Evolutionary conservation across 257 asterid genomes (phyloP).

Genomic region (Phtheirospermum japonicum): DNA sequence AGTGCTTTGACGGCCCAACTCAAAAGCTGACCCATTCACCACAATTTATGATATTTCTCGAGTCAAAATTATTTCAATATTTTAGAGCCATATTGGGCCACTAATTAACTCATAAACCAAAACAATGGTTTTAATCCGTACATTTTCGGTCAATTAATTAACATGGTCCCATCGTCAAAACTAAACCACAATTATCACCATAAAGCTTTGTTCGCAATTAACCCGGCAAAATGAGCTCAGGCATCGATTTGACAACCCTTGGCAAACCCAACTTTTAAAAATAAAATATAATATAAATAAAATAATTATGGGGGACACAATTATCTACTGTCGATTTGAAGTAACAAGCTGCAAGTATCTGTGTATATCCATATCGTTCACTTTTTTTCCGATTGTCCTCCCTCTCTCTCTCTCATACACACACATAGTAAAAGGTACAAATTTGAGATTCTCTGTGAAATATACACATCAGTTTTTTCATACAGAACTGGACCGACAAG

Average conservation of each 20-base stretch:
- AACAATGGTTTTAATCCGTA: conserved; percentile 32
- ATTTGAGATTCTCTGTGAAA: too few relatives aligned
- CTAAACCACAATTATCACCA: too few relatives aligned
- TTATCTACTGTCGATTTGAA: conserved; percentile 13
- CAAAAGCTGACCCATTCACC: conserved; percentile 21
- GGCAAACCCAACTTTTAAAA: too few relatives aligned
- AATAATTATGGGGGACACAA: conserved; percentile 14
- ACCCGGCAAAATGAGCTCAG: conserved; percentile 28
- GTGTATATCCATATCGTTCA: too few relatives aligned
- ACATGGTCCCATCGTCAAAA: conserved; percentile 21
- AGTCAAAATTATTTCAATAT: conserved; percentile 27
- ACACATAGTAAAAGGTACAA: too few relatives aligned
- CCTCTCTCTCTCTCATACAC: too few relatives aligned
- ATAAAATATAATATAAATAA: too few relatives aligned
- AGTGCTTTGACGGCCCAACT: conserved; percentile 40
- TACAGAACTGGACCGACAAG: too few relatives aligned
- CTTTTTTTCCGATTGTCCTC: too few relatives aligned
- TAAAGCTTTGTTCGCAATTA: conserved; percentile 19
- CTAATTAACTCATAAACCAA: conserved; percentile 10
- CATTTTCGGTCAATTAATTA: conserved; percentile 25
- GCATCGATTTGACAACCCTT: too few relatives aligned
- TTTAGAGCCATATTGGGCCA: conserved; percentile 19
- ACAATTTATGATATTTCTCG: background rate
- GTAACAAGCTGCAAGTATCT: too few relatives aligned
- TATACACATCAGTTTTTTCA: too few relatives aligned